Evolutionary conservation across 192 early-diverging fungal genomes (phyloP).

Genomic region (Lunasporangiospora selenospora): DNA sequence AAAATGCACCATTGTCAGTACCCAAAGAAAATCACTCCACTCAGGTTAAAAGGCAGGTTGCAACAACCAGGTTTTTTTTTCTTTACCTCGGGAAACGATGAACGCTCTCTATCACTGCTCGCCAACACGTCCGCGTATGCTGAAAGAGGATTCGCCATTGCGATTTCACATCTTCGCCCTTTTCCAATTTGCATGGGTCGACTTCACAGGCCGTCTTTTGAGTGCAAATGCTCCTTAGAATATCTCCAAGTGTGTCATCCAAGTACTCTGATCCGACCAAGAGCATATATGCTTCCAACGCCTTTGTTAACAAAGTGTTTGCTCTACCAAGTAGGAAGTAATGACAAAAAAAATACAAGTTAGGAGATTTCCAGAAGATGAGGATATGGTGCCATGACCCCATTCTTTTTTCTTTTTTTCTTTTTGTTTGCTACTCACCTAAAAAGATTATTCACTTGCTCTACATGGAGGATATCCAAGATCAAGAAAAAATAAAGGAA

Average conservation of each 20-base stretch:
- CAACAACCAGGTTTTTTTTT: conserved; percentile 34
- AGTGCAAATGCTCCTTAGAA: conserved; percentile 60
- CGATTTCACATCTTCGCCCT: conserved; percentile 24
- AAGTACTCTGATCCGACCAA: conserved; percentile 65
- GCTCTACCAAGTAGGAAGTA: conserved; percentile 44
- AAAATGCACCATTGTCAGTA: not conserved
- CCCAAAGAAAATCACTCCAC: not conserved
- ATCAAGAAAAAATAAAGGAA: not conserved
- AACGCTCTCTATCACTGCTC: conserved; percentile 51
- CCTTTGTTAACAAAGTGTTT: conserved; percentile 69
- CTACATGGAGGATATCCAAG: conserved; percentile 7
- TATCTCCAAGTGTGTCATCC: conserved; percentile 69
- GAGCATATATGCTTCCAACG: conserved; percentile 75
- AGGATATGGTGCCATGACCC: too few relatives aligned
- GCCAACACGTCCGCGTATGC: conserved; percentile 58
- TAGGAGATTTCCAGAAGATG: not conserved
- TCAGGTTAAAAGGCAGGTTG: conserved; percentile 28
- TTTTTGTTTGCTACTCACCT: conserved; percentile 22
- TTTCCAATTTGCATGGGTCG: conserved; percentile 55
- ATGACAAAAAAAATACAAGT: not conserved
- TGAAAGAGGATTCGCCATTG: conserved; percentile 34
- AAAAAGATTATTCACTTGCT: conserved; percentile 56
- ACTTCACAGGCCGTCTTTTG: conserved; percentile 67
- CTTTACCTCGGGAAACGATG: conserved; percentile 56
- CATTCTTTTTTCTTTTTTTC: not conserved